phyloP scores from a whole-genome alignment of 208 protist species.

The Acanthamoeba healyi region DNA sequence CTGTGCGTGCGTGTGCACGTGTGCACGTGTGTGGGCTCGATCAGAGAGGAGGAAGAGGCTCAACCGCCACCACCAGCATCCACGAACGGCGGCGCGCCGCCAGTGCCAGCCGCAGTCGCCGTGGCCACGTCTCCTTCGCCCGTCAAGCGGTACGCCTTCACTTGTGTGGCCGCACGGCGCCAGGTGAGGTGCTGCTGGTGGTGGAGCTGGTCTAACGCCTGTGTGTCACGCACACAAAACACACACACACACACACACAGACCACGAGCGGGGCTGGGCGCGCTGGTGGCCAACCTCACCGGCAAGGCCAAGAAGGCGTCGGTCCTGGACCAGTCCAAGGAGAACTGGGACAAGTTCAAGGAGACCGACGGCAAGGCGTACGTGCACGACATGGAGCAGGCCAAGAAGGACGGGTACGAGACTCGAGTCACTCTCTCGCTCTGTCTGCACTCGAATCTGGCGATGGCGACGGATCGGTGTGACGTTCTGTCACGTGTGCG shows the following conservation, averaged over 20 bases:
- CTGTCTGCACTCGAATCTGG: not conserved
- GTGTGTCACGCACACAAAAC: too few species aligned
- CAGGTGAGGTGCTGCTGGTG: too few species aligned
- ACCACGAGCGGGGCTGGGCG: not conserved
- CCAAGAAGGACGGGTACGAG: constrained; percentile 52
- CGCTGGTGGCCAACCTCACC: constrained; percentile 57
- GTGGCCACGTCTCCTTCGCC: not conserved
- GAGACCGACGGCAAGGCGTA: constrained; percentile 64
- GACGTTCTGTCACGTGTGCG: too few species aligned
- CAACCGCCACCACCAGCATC: not conserved
- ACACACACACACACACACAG: too few species aligned
- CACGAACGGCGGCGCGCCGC: not conserved
- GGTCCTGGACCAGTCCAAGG: constrained; percentile 43
- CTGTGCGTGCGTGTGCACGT: not conserved
- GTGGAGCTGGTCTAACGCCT: too few species aligned
- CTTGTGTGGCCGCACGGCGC: not conserved
- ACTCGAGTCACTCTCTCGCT: not conserved
- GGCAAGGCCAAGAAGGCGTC: constrained; percentile 62
- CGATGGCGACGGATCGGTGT: too few species aligned
- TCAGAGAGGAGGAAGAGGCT: not conserved
- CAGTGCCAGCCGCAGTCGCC: not conserved
- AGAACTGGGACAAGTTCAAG: constrained; percentile 62
- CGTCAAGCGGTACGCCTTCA: constrained; percentile 16
- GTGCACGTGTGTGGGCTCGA: too few species aligned
- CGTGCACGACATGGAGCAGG: constrained; percentile 72